phyloP scores from a whole-genome alignment of 768 basidiomycete genomes.

The Phanerochaete carnosa region DNA sequence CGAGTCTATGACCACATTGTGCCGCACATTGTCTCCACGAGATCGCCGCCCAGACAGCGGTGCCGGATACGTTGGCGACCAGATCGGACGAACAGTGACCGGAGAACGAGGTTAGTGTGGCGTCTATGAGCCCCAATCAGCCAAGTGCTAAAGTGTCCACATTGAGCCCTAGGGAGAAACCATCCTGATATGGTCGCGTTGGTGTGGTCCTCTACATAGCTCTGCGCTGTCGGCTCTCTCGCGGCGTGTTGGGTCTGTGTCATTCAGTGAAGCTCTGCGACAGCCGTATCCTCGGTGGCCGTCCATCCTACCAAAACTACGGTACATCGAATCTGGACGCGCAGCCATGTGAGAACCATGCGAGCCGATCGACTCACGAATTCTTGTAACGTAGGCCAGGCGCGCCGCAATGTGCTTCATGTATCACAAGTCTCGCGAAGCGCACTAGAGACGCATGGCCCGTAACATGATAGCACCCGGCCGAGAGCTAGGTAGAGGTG shows the following conservation, averaged over 20 bases:
- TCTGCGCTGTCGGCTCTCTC: not conserved
- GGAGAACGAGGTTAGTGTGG: not conserved
- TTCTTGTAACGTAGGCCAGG: not conserved
- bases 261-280: not conserved
- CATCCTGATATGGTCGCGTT: not conserved
- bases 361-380: not conserved
- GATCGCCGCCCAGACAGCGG: not conserved
- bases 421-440: not conserved
- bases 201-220: not conserved
- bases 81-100: not conserved
- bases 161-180: slow-evolving; percentile 9
- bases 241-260: not conserved
- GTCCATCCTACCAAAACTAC: not conserved
- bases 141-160: not conserved
- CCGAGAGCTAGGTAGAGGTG: not conserved
- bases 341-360: not conserved
- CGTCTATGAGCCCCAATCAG: not conserved
- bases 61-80: not conserved
- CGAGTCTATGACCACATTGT: slow-evolving; percentile 3
- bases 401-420: not conserved
- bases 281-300: not conserved
- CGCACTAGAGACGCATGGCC: not conserved
- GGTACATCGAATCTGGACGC: not conserved
- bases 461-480: not conserved
- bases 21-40: not conserved